Evolutionary conservation across 2,329 filamentous ascomycete genomes (phyloP), one percentile per base, ranked within the genome.

Genomic region (Pseudocercospora pini-densiflorae): DNA sequence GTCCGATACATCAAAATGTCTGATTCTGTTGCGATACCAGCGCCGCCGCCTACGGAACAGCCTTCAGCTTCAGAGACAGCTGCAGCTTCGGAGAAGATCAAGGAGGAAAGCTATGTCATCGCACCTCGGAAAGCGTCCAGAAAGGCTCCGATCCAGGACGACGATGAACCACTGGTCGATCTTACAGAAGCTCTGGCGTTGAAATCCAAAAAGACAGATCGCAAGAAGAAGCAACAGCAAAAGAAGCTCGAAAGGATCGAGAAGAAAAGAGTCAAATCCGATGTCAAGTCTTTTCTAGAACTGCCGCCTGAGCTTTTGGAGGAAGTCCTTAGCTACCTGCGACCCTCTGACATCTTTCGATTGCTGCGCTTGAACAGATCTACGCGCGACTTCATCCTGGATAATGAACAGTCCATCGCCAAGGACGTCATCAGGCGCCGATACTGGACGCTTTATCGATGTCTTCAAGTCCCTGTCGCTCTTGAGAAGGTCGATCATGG

Each of bases 241-340:
- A 81, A 80, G 69, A 72, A 69, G 27, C 59, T 69, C 43, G 63
- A 77, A 78, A 54, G 49, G 23, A 33, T 68, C 59, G 64, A 77
- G 70, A 80, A 77, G 65, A 73, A 71, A 4, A 72, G 71, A 2
- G 73, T 74, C 33, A 75, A 69, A 19, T 76, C 79, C 31, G 74
- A 74, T 61, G 71, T 74, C 10, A 72, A 73, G 33, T 78, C 70
- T 21, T 74, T 87, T 10, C 69, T 83, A 23, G 80, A 83, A 66
- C 78, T 88, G 0, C 86, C 87, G 0, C 81, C 82, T 16, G 87
- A 88, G 73, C 76, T 88, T 1, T 66, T 87, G 2, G 73, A 85
- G 29, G 78, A 82, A 43, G 81, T 87, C 16, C 66, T 88, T 1
- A 71, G 75, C n/a, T 72, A 80, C 19, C 77, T 87, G 8, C 77